Conservation (phyloP, 176 grass and related monocot genomes). For the Ensete glaucum region DNA sequence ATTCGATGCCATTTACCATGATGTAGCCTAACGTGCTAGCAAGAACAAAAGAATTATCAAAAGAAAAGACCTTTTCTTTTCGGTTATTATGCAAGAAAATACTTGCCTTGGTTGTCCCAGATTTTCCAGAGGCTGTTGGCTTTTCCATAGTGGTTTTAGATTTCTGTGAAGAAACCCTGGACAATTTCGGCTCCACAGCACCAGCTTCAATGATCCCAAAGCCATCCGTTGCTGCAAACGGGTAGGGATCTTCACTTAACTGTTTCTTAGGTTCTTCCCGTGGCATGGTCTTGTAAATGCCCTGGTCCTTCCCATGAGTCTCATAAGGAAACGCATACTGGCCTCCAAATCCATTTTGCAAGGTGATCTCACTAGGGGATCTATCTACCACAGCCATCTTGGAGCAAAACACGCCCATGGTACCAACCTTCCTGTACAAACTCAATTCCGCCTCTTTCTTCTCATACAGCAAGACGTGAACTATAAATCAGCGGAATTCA, state of each 20-base stretch:
- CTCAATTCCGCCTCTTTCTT: constrained; percentile 16
- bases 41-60: background rate
- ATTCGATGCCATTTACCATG: background rate
- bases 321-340: background rate
- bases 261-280: background rate
- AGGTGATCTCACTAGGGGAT: constrained; percentile 11
- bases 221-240: background rate
- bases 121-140: background rate
- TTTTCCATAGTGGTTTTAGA: constrained; percentile 5
- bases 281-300: background rate
- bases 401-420: constrained; percentile 19
- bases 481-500: background rate
- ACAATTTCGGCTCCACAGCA: background rate
- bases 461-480: background rate
- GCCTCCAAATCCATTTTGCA: background rate
- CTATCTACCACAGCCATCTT: constrained; percentile 3
- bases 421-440: background rate
- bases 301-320: background rate
- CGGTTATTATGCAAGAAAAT: background rate
- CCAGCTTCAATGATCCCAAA: background rate
- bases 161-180: constrained; percentile 7
- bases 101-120: constrained; percentile 7
- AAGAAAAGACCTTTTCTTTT: too few species aligned
- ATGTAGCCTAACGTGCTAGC: background rate
- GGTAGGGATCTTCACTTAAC: background rate